A percentile compares a stretch with the other conserved stretches of the same genome.
phyloP scores from a whole-genome alignment of 306 rosid genomes.

The Casuarina glauca region DNA sequence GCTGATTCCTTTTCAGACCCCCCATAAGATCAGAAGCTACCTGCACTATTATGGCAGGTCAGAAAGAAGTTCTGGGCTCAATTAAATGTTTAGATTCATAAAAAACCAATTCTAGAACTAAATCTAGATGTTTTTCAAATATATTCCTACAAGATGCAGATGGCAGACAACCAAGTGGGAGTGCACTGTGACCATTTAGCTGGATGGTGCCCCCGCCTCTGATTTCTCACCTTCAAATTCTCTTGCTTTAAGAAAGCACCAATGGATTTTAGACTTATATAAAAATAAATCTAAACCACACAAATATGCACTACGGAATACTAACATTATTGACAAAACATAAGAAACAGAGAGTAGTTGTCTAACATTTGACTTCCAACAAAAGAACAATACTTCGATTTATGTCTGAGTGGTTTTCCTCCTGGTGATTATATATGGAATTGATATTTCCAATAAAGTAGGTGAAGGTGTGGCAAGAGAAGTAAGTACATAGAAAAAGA shows the following conservation, averaged over 20 bases:
- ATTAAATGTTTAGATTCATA: background rate
- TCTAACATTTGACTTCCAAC: background rate
- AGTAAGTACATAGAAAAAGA: no score
- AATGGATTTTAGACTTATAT: no score
- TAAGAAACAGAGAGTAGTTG: background rate
- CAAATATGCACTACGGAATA: background rate
- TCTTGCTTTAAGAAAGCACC: background rate
- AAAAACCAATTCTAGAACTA: background rate
- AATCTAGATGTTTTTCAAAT: background rate
- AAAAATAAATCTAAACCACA: background rate
- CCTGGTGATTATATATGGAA: background rate
- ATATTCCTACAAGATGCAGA: background rate
- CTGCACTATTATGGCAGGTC: slow-evolving; percentile 22
- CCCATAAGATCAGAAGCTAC: slow-evolving; percentile 30
- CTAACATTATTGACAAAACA: background rate
- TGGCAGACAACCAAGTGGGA: background rate
- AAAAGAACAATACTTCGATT: background rate
- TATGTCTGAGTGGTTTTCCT: background rate
- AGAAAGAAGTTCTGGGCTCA: background rate
- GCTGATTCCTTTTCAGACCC: slow-evolving; percentile 18
- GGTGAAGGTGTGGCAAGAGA: background rate
- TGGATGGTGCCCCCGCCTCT: background rate
- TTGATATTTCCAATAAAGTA: background rate
- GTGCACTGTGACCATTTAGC: background rate
- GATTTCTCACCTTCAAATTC: background rate